Percentiles rank a stretch among this genome's conserved stretches.
phyloP scores from a whole-genome alignment of 202 grass and related monocot genomes.

The Musa balbisiana region DNA sequence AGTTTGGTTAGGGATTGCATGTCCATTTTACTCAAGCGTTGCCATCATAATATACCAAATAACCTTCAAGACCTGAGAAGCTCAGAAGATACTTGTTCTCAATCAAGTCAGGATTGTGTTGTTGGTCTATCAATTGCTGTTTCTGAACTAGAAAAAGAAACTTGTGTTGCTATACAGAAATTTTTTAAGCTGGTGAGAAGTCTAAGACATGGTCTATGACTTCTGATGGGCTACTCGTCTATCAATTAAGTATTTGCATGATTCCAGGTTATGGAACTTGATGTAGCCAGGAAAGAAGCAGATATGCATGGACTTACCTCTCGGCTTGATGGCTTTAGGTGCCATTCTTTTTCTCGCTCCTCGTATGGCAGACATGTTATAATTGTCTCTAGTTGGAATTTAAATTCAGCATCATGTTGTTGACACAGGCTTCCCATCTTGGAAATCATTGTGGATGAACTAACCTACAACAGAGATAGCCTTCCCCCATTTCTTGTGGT shows the following conservation, averaged over 20 bases:
- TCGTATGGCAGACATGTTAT: not conserved
- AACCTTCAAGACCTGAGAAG: constrained; percentile 26
- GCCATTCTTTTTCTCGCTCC: constrained; percentile 18
- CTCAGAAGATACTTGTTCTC: constrained; percentile 40
- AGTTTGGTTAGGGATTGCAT: constrained; percentile 61
- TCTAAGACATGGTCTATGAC: constrained; percentile 8
- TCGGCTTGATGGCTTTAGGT: constrained; percentile 71
- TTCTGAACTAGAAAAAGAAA: constrained; percentile 42
- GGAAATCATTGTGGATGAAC: constrained; percentile 85
- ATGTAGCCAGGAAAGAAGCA: constrained; percentile 66
- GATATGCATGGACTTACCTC: constrained; percentile 59
- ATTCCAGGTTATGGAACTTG: constrained; percentile 75
- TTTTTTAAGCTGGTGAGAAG: constrained; percentile 62
- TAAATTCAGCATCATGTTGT: not conserved
- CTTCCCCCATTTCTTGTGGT: constrained; percentile 68
- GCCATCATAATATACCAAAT: constrained; percentile 30
- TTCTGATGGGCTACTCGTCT: not conserved
- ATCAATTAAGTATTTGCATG: not conserved
- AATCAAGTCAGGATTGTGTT: constrained; percentile 36
- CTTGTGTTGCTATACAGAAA: constrained; percentile 48
- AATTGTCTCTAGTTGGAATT: constrained; percentile 27
- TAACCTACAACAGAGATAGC: constrained; percentile 60
- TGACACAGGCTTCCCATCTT: constrained; percentile 56
- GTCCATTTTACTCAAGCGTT: constrained; percentile 41
- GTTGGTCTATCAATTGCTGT: constrained; percentile 43